These are phyloP conservation scores for Poronia punctata DNA, from an alignment of 495 filamentous ascomycete genomes.

Conservation along the genomic window DNA sequence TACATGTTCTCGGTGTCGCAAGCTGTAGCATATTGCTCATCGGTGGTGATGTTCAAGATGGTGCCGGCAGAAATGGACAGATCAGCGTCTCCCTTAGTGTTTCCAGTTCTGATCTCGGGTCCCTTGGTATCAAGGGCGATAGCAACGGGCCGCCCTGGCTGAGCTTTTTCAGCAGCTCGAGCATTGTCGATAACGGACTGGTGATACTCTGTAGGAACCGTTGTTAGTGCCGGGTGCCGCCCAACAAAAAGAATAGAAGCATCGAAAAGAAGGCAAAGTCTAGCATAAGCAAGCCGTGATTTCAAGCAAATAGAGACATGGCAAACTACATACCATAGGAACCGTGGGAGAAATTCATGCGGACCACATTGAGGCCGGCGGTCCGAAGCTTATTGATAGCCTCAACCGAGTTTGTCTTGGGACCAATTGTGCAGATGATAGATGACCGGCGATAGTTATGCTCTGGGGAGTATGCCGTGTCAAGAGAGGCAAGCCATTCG, in stretches of 20 bases:
- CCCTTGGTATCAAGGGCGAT: constrained; percentile 99
- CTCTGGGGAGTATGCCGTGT: constrained; percentile 71
- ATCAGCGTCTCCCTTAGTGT: constrained; percentile 77
- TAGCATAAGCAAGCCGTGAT: too few relatives aligned
- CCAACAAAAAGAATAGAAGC: too few relatives aligned
- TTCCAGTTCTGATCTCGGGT: constrained; percentile 95
- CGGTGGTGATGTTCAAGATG: constrained; percentile 91
- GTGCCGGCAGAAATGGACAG: constrained; percentile 76
- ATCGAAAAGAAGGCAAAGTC: too few relatives aligned
- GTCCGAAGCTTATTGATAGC: constrained; percentile 88
- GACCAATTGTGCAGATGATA: constrained; percentile 98
- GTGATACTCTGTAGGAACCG: constrained; percentile 49
- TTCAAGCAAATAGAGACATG: constrained; percentile 37
- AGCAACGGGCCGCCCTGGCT: constrained; percentile 79
- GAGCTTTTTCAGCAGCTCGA: constrained; percentile 67
- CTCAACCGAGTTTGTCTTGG: constrained; percentile 97
- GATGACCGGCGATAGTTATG: constrained; percentile 85
- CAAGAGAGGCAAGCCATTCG: constrained; percentile 78
- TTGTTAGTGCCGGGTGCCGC: too few relatives aligned
- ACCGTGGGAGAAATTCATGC: constrained; percentile 96
- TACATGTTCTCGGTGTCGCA: constrained; percentile 92
- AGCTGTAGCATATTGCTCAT: constrained; percentile 82
- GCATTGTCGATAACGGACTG: constrained; percentile 95
- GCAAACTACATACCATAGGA: constrained; percentile 54
- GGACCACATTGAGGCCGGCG: constrained; percentile 91